Base-by-base conservation (phyloP, 495 filamentous ascomycete genomes). In the Talaromyces trachyspermus region DNA sequence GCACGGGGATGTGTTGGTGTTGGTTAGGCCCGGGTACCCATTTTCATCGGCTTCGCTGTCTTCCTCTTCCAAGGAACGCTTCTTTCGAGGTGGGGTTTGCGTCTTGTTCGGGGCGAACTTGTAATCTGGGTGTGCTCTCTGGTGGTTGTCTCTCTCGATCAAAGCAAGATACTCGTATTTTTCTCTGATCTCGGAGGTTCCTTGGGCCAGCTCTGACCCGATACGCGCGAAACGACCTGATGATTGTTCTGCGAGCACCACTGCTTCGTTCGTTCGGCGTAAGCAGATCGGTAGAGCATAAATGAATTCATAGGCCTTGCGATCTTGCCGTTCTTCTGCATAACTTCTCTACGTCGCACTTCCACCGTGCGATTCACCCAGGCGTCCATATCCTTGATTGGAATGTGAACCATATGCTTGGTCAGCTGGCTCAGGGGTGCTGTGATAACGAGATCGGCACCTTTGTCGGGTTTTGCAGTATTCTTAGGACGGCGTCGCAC, bases 261-360 rank as follows among this genome's bases (percentile, higher is more conserved):
- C 32, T 77, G 64, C 63, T 96, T 96, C 46, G 85, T 85, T 4
- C 89, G 77, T 32, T 91, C 88, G 19, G 91, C 84, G 56, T 85
- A 97, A 4, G 91, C 88, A 40, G 90, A 95, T 7, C 94, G 84
- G 62, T 98, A 98, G 20, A 98, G 75, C 87, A 98, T 97, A 74
- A 97, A 98, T 1, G 89, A 90, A 59, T 98, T 98, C 86, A 96
- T 97, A 1, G 92, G 92, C 26, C 92, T 73, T 51, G 90, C 87
- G 47, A 98, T 75, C 55, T 89, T 88, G 3, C 86, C 86, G 23
- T 86, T 83, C 56, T 82, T 79, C 49, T 81, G 75, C 46, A 76
- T 76, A 12, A 87, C 80, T 54, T 94, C 85, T 53, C 72, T 62
- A 27, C 67, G 71, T 42, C 92, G 79, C 5, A 68, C 74, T 36